phyloP scores from a whole-genome alignment of 2,329 filamentous ascomycete genomes.

The Pyrenochaeta sp. region DNA sequence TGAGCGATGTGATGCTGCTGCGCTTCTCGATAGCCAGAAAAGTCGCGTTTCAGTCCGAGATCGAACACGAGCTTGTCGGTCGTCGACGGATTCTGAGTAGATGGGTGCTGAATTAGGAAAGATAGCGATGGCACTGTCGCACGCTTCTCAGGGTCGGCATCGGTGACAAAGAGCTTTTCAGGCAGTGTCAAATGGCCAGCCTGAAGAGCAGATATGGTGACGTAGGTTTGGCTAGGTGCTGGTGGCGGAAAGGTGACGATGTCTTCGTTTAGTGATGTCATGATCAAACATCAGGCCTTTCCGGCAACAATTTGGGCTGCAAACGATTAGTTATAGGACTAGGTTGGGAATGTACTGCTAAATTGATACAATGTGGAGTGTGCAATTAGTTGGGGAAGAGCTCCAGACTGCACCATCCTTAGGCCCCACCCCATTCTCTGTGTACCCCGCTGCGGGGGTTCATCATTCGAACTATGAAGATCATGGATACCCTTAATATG shows the following conservation, averaged over 20 bases:
- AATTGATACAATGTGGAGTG: neutral
- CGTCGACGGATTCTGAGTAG: conserved; percentile 23
- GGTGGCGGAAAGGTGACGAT: conserved; percentile 32
- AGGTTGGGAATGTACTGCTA: neutral
- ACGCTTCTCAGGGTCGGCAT: conserved; percentile 53
- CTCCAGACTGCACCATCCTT: conserved; percentile 4
- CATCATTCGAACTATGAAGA: no score
- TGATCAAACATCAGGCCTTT: neutral
- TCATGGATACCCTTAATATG: neutral
- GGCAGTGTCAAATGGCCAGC: conserved; percentile 56
- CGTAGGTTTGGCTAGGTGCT: conserved; percentile 32
- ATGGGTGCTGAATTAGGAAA: conserved; percentile 61
- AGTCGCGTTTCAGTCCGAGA: conserved; percentile 60
- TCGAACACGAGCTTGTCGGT: conserved; percentile 60
- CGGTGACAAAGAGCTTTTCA: conserved; percentile 57
- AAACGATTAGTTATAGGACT: neutral
- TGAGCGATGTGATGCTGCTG: conserved; percentile 57
- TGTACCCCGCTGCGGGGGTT: conserved; percentile 42
- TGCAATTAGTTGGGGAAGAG: neutral
- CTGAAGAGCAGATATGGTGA: conserved; percentile 42
- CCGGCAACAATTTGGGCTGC: no score
- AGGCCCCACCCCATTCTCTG: conserved; percentile 29
- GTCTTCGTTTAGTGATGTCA: conserved; percentile 8
- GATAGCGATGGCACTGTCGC: conserved; percentile 62
- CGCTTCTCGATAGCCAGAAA: conserved; percentile 53